Percentiles rank a stretch among this genome's conserved stretches.
These are phyloP conservation scores for Sphagnum magellanicum DNA, from an alignment of 228 moss, liverwort and hornwort species.

Conservation along the genomic window DNA sequence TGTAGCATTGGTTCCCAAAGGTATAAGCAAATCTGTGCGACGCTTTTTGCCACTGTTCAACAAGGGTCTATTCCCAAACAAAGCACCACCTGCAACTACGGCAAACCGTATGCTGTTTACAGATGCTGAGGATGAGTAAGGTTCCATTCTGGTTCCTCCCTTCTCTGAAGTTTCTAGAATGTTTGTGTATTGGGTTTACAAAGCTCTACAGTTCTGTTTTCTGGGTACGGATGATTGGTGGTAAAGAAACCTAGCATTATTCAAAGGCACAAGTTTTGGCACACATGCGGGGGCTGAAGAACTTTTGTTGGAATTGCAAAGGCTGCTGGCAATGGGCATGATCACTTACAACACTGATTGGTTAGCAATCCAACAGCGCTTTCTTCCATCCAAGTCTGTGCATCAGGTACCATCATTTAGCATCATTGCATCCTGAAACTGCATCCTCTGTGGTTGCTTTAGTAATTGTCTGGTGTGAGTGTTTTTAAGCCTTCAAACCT, in stretches of 20 bases:
- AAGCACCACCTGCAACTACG: slow-evolving; percentile 40
- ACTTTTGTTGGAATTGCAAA: not conserved
- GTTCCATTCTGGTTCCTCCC: not conserved
- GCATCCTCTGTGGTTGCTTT: no score
- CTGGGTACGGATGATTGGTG: no score
- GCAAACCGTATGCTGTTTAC: slow-evolving; percentile 49
- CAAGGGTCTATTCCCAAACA: slow-evolving; percentile 40
- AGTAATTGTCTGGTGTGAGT: no score
- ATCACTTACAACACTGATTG: slow-evolving; percentile 55
- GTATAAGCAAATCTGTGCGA: slow-evolving; percentile 22
- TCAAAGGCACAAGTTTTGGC: no score
- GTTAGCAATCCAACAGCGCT: slow-evolving; percentile 39
- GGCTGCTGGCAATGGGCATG: slow-evolving; percentile 57
- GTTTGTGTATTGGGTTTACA: no score
- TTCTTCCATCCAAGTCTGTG: slow-evolving; percentile 46
- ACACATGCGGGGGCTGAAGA: no score
- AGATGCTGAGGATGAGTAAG: slow-evolving; percentile 60
- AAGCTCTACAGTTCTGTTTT: no score
- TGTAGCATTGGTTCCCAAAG: slow-evolving; percentile 45
- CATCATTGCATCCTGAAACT: no score
- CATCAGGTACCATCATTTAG: slow-evolving; percentile 30
- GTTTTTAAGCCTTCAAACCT: not conserved
- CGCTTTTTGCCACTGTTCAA: slow-evolving; percentile 43
- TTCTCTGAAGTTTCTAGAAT: not conserved
- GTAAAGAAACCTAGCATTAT: no score